Evolutionary conservation across 2,329 filamentous ascomycete genomes (phyloP).

Genomic region (Sporothrix inflata): DNA sequence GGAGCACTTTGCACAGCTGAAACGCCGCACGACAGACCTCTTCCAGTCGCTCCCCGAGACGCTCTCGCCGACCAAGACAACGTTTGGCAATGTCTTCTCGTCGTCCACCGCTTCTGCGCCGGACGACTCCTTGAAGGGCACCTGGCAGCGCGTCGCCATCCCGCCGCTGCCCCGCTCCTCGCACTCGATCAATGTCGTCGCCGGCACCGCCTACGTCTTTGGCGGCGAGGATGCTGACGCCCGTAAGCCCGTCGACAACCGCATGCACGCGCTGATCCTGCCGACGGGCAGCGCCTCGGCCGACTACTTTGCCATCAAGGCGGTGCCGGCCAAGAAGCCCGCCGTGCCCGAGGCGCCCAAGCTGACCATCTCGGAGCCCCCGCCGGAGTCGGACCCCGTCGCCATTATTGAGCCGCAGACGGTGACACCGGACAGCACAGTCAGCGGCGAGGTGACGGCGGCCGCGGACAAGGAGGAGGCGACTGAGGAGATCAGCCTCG

Average conservation of each 20-base stretch:
- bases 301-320: conserved; percentile 62
- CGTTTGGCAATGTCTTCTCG: conserved; percentile 22
- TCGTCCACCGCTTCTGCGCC: conserved; percentile 24
- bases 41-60: conserved; percentile 55
- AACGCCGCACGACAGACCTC: conserved; percentile 59
- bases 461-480: conserved; percentile 34
- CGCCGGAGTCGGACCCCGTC: conserved; percentile 33
- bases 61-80: conserved; percentile 36
- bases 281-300: conserved; percentile 60
- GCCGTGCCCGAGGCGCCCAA: conserved; percentile 37
- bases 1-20: conserved; percentile 58
- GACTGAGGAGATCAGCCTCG: conserved; percentile 36
- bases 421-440: not conserved
- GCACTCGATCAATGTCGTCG: conserved; percentile 67
- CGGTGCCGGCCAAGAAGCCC: conserved; percentile 40
- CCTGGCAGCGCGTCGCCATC: conserved; percentile 62
- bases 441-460: conserved; percentile 31
- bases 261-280: conserved; percentile 68
- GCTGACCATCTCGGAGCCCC: conserved; percentile 32
- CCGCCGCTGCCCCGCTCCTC: conserved; percentile 70
- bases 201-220: conserved; percentile 65
- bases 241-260: conserved; percentile 69
- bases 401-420: conserved; percentile 30
- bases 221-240: conserved; percentile 68
- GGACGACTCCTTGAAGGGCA: conserved; percentile 53